These are phyloP conservation scores for Volvox carteri DNA, from an alignment of 163 green algal species.

Conservation along the genomic window DNA sequence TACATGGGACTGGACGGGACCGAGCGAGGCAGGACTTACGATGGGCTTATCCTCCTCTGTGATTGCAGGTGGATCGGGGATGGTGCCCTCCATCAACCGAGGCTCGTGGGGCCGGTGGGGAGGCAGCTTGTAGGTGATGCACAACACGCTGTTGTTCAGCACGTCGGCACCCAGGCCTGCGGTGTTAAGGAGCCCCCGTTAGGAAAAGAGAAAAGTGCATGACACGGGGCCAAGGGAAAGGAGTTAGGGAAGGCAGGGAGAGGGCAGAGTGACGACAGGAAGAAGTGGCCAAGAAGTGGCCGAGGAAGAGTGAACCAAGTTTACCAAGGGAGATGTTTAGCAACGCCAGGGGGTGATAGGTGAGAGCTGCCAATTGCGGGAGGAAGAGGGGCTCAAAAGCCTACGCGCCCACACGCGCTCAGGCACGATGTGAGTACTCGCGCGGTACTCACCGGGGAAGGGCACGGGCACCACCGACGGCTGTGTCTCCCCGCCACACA, in stretches of 20 bases:
- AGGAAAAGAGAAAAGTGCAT: neutral
- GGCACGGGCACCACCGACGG: conserved; percentile 81
- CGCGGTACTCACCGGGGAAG: conserved; percentile 60
- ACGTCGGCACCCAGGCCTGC: conserved; percentile 60
- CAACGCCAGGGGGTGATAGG: no score
- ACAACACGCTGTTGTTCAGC: conserved; percentile 79
- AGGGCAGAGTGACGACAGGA: neutral
- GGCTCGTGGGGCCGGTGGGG: conserved; percentile 74
- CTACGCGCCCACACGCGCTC: no score
- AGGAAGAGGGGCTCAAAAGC: no score
- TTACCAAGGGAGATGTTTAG: no score
- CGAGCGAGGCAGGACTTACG: neutral
- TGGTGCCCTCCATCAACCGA: conserved; percentile 65
- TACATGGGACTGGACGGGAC: neutral
- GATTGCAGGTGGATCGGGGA: conserved; percentile 65
- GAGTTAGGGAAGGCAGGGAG: neutral
- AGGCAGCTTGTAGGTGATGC: conserved; percentile 77
- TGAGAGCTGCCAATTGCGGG: no score
- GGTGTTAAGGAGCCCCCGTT: neutral
- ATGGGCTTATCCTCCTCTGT: conserved; percentile 71
- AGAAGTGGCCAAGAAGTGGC: neutral
- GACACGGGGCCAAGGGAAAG: neutral
- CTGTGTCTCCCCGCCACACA: conserved; percentile 85
- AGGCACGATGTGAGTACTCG: neutral
- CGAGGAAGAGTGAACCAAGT: no score